Conservation (phyloP, 2,329 filamentous ascomycete genomes). For the Aspergillus awamori region DNA sequence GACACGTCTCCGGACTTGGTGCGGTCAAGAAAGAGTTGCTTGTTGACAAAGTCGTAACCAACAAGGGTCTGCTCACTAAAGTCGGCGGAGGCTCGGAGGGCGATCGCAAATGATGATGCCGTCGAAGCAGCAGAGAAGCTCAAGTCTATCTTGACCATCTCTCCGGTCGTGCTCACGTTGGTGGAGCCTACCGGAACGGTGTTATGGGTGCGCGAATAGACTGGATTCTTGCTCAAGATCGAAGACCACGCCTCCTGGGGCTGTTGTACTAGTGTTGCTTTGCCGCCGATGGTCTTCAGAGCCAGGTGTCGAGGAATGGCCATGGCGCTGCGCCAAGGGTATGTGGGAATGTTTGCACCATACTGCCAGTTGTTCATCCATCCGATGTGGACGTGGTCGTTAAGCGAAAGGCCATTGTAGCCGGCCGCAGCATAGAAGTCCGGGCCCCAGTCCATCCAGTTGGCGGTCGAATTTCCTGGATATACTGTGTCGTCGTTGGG, state of each 20-base stretch:
- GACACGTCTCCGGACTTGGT: slow-evolving; percentile 24
- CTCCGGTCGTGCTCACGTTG: neutral
- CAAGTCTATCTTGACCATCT: slow-evolving; percentile 21
- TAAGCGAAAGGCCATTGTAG: slow-evolving; percentile 27
- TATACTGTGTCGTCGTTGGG: slow-evolving; percentile 23
- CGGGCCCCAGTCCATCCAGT: slow-evolving; percentile 36
- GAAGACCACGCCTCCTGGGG: neutral
- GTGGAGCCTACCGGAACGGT: neutral
- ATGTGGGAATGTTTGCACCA: slow-evolving; percentile 24
- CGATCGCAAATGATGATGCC: slow-evolving; percentile 22
- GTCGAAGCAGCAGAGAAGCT: slow-evolving; percentile 19
- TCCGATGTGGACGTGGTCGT: slow-evolving; percentile 23
- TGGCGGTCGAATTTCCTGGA: slow-evolving; percentile 19
- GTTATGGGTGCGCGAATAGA: neutral
- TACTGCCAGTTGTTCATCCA: slow-evolving; percentile 41
- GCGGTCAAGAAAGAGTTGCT: slow-evolving; percentile 31
- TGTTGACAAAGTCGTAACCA: slow-evolving; percentile 31
- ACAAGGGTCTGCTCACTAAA: slow-evolving; percentile 27
- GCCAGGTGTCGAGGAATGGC: slow-evolving; percentile 25
- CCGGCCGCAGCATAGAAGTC: slow-evolving; percentile 33
- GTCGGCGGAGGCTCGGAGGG: slow-evolving; percentile 23
- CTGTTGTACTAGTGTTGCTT: neutral
- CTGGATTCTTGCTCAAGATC: neutral
- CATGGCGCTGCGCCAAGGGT: slow-evolving; percentile 34
- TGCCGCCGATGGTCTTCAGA: slow-evolving; percentile 22